phyloP scores from a whole-genome alignment of 2,329 filamentous ascomycete species.

The Leptosphaerulina australis region DNA sequence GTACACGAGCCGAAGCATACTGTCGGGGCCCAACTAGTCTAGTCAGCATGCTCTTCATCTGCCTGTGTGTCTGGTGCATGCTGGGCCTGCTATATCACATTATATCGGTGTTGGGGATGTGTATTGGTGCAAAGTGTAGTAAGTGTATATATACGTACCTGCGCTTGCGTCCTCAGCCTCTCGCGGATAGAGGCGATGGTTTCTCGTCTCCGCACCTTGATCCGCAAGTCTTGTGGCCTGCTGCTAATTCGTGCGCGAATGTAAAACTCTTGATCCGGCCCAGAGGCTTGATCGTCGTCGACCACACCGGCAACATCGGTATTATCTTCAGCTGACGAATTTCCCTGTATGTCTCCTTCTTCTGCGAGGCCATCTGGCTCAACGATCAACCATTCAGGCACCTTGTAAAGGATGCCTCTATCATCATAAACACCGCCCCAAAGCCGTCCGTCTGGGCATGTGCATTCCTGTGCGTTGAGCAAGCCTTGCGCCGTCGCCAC shows the following conservation, averaged over 20 bases:
- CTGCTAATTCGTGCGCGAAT: conserved; percentile 11
- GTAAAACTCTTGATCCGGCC: conserved; percentile 3
- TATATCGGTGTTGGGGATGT: too few species aligned
- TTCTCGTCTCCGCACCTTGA: conserved; percentile 2
- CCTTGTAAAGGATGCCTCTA: conserved; percentile 51
- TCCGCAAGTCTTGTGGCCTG: background rate
- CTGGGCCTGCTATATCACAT: too few species aligned
- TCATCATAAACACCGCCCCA: conserved; percentile 54
- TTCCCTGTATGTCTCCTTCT: conserved; percentile 28
- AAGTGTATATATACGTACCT: conserved; percentile 6
- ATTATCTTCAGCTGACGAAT: conserved; percentile 4
- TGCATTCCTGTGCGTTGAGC: conserved; percentile 72
- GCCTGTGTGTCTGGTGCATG: background rate
- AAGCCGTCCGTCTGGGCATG: conserved; percentile 51
- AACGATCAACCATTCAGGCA: conserved; percentile 54
- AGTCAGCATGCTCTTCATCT: conserved; percentile 11
- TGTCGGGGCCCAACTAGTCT: conserved; percentile 59
- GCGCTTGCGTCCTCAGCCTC: conserved; percentile 10
- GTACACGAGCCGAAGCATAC: conserved; percentile 74
- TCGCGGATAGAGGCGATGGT: conserved; percentile 9
- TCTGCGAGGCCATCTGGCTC: conserved; percentile 51
- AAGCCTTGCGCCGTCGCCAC: conserved; percentile 72
- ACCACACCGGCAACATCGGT: conserved; percentile 21
- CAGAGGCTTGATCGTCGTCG: conserved; percentile 12
- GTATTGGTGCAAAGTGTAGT: background rate